Evolutionary conservation across 2,329 filamentous ascomycete species (phyloP).

Genomic region (Dendrostoma leiphaemia): DNA sequence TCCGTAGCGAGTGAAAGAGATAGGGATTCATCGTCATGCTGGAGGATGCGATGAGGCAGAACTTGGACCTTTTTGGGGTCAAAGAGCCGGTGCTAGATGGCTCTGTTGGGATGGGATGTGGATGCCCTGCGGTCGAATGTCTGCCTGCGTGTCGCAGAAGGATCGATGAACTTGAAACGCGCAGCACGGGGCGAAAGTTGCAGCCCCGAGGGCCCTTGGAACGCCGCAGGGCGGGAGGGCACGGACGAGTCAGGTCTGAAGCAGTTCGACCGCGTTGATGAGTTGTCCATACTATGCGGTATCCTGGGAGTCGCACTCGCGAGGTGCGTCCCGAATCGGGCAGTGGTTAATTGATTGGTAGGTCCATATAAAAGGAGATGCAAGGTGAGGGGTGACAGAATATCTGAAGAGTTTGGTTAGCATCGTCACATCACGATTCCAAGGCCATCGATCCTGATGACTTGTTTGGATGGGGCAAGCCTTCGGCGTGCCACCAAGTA

Average conservation of each 20-base stretch:
- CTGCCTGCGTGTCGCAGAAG: background rate
- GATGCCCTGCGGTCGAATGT: background rate
- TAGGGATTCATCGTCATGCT: too few species aligned
- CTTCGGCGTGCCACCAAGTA: background rate
- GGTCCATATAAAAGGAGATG: background rate
- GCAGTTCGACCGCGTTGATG: slow-evolving; percentile 5
- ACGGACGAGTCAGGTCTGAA: slow-evolving; percentile 16
- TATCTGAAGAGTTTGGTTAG: background rate
- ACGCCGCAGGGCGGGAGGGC: background rate
- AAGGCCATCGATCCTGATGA: background rate
- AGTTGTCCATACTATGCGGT: background rate
- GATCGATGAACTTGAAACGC: slow-evolving; percentile 4
- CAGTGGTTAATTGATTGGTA: background rate
- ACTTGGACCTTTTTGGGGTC: too few species aligned
- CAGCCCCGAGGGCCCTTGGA: background rate
- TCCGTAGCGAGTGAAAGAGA: too few species aligned
- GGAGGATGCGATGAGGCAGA: too few species aligned
- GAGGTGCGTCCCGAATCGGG: slow-evolving; percentile 6
- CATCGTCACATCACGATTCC: background rate
- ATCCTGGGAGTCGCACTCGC: slow-evolving; percentile 8
- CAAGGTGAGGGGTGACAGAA: background rate
- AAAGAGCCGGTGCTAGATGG: background rate
- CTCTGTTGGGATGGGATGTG: background rate
- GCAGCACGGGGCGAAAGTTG: background rate
- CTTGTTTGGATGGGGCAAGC: background rate